Percentiles rank a stretch among this genome's conserved stretches.
These are phyloP conservation scores for Anthracocystis setariae DNA, from an alignment of 1,284 basidiomycete genomes.

Conservation along the genomic window DNA sequence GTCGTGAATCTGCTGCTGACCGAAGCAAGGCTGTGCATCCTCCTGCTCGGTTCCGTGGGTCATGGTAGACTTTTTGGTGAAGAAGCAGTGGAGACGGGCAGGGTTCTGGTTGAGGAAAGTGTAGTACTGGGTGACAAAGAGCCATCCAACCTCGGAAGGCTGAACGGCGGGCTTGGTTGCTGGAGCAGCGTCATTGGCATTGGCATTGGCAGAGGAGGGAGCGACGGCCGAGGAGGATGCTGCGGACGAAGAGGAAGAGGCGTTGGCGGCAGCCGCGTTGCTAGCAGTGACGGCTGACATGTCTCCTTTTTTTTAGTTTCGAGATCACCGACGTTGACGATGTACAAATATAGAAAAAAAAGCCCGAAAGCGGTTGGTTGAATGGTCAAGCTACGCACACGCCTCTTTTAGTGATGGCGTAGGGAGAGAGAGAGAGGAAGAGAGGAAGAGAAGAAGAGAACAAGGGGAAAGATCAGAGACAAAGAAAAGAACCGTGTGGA, in stretches of 20 bases:
- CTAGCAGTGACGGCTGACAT: slow-evolving; percentile 42
- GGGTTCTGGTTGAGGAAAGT: slow-evolving; percentile 98
- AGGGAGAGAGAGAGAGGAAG: not conserved
- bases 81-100: slow-evolving; percentile 96
- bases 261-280: slow-evolving; percentile 37
- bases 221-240: not conserved
- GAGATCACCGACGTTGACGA: too few species aligned
- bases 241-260: slow-evolving; percentile 13
- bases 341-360: not conserved
- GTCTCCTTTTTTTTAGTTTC: not conserved
- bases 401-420: not conserved
- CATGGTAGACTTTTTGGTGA: slow-evolving; percentile 91
- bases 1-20: slow-evolving; percentile 97
- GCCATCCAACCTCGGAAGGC: slow-evolving; percentile 67
- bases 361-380: not conserved
- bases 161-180: slow-evolving; percentile 48
- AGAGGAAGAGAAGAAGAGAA: not conserved
- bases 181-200: slow-evolving; percentile 10
- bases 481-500: not conserved
- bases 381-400: not conserved
- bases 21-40: slow-evolving; percentile 84
- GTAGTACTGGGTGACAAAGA: slow-evolving; percentile 70
- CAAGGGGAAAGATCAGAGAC: too few species aligned
- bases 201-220: slow-evolving; percentile 11
- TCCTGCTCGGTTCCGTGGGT: slow-evolving; percentile 82